These are phyloP conservation scores for Aspergillus proliferans DNA, from an alignment of 2,329 filamentous ascomycete species.

Conservation along the genomic window DNA sequence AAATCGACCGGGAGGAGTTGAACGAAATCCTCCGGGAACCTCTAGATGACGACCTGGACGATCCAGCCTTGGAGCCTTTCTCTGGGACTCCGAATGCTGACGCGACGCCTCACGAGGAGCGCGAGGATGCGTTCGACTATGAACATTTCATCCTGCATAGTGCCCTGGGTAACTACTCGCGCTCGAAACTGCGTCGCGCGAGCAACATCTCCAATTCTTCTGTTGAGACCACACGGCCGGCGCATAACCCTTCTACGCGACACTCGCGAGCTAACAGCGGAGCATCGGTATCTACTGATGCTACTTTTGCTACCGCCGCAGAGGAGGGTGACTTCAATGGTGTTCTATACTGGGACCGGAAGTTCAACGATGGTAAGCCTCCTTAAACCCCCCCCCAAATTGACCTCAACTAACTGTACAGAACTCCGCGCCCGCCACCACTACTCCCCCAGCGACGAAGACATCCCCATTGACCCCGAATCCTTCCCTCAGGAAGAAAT, in stretches of 20 bases:
- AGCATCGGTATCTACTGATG: conserved; percentile 56
- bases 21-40: conserved; percentile 46
- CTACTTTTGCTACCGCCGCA: conserved; percentile 58
- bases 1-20: conserved; percentile 60
- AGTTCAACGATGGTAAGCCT: conserved; percentile 28
- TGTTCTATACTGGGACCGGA: conserved; percentile 34
- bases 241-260: conserved; percentile 14
- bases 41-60: conserved; percentile 34
- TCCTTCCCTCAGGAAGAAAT: conserved; percentile 10
- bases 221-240: conserved; percentile 44
- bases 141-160: conserved; percentile 93
- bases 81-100: conserved; percentile 40
- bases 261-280: conserved; percentile 50
- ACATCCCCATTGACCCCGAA: not conserved
- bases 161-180: conserved; percentile 63
- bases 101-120: conserved; percentile 77
- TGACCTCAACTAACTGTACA: conserved; percentile 8
- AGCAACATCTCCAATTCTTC: conserved; percentile 43
- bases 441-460: not conserved
- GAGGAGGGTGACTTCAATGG: conserved; percentile 46
- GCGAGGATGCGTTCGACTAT: conserved; percentile 92
- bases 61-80: conserved; percentile 29
- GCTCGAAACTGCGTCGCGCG: conserved; percentile 21
- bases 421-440: conserved; percentile 15
- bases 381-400: not conserved